These are phyloP conservation scores for Lactifluus rugatus DNA, from an alignment of 768 basidiomycete genomes.

Conservation along the genomic window DNA sequence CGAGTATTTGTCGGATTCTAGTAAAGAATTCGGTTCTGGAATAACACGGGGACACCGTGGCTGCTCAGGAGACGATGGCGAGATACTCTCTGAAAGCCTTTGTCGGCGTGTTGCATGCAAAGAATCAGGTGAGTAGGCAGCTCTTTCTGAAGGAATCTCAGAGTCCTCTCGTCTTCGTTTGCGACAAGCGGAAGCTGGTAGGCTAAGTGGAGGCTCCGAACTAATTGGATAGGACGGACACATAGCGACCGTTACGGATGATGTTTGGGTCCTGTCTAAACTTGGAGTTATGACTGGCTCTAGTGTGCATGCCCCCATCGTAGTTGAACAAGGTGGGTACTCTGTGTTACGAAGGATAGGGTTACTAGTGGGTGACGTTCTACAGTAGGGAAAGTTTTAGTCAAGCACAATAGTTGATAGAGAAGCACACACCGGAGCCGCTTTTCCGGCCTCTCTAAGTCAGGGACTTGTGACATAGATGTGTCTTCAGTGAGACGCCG, in stretches of 20 bases:
- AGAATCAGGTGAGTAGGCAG: neutral
- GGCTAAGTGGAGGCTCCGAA: neutral
- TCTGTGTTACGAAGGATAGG: neutral
- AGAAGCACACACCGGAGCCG: neutral
- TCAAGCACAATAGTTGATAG: neutral
- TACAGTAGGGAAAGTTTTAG: no score
- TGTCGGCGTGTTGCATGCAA: neutral
- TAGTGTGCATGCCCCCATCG: neutral
- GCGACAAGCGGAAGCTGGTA: no score
- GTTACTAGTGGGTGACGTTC: no score
- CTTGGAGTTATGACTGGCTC: neutral
- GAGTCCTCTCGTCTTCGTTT: neutral
- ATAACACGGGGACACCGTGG: no score
- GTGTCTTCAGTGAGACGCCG: neutral
- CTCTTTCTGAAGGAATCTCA: no score
- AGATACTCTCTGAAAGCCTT: neutral
- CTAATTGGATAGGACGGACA: neutral
- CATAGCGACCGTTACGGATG: neutral
- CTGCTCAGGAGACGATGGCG: neutral
- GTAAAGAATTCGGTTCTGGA: neutral
- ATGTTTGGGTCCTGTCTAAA: neutral
- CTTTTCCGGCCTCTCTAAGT: neutral
- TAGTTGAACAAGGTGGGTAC: neutral
- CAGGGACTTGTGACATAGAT: neutral
- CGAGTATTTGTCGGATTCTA: neutral